Conservation (phyloP, 306 rosid genomes). For the Fagus sylvatica region DNA sequence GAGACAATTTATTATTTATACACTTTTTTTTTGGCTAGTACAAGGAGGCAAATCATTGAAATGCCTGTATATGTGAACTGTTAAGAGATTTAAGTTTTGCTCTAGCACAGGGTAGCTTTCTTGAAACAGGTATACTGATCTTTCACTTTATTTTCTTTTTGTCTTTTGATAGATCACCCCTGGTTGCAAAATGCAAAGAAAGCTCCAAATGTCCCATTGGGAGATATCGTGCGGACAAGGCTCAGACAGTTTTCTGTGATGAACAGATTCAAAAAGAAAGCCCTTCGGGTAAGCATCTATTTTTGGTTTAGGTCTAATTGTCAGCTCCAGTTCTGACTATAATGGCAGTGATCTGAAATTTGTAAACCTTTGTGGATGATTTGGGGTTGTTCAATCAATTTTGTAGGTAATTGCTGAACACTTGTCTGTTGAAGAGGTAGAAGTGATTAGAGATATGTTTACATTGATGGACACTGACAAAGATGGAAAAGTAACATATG, state of each 20-base stretch:
- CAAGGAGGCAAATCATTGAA: background rate
- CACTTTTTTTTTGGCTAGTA: background rate
- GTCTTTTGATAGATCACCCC: slow-evolving; percentile 71
- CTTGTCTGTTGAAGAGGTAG: slow-evolving; percentile 94
- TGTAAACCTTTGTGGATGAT: slow-evolving; percentile 10
- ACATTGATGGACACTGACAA: slow-evolving; percentile 90
- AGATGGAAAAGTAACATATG: slow-evolving; percentile 86
- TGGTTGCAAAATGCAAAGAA: slow-evolving; percentile 97
- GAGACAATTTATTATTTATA: background rate
- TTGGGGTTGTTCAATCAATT: slow-evolving; percentile 30
- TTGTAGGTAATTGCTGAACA: slow-evolving; percentile 95
- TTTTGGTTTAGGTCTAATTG: slow-evolving; percentile 25
- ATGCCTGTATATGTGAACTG: background rate
- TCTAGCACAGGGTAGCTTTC: background rate
- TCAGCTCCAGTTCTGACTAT: slow-evolving; percentile 23
- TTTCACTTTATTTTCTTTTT: slow-evolving; percentile 17
- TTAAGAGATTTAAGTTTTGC: slow-evolving; percentile 14
- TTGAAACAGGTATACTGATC: slow-evolving; percentile 11
- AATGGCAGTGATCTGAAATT: slow-evolving; percentile 1
- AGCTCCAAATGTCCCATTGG: slow-evolving; percentile 93
- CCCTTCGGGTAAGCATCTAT: slow-evolving; percentile 75
- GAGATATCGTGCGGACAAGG: slow-evolving; percentile 94
- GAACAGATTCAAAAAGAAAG: slow-evolving; percentile 99
- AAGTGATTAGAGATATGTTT: slow-evolving; percentile 97
- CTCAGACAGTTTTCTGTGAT: slow-evolving; percentile 95